Conservation (phyloP, 768 basidiomycete genomes). For the Leucocoprinus sp. region DNA sequence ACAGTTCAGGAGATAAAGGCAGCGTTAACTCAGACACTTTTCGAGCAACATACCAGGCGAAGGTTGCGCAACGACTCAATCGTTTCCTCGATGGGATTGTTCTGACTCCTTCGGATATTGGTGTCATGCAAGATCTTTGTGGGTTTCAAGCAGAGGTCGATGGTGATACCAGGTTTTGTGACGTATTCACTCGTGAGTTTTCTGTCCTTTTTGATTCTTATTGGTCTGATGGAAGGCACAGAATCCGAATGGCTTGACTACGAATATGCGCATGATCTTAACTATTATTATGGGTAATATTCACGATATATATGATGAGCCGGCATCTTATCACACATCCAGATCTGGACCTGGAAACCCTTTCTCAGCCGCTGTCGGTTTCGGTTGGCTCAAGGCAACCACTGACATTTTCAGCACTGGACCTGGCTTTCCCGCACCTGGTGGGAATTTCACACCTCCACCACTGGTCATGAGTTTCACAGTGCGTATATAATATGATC, state of each 20-base stretch:
- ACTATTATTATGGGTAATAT: neutral
- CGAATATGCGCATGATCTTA: neutral
- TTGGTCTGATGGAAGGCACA: neutral
- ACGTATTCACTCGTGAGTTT: neutral
- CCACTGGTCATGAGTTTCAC: neutral
- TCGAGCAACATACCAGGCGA: neutral
- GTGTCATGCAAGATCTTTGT: constrained; percentile 1
- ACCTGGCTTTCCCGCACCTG: neutral
- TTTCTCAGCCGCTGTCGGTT: neutral
- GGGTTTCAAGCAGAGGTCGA: neutral
- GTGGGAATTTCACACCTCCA: neutral
- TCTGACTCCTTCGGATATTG: neutral
- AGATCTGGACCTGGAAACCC: neutral
- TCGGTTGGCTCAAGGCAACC: neutral
- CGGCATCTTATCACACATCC: neutral
- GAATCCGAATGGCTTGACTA: constrained; percentile 1
- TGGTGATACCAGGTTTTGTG: neutral
- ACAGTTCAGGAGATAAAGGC: neutral
- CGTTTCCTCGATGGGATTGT: neutral
- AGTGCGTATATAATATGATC: neutral
- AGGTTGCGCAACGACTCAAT: neutral
- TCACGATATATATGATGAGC: neutral
- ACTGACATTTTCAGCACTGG: neutral
- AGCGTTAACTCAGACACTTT: neutral
- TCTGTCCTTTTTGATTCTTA: neutral